Evolutionary conservation across 2,329 filamentous ascomycete species (phyloP).

Genomic region (Aureobasidium sp.): DNA sequence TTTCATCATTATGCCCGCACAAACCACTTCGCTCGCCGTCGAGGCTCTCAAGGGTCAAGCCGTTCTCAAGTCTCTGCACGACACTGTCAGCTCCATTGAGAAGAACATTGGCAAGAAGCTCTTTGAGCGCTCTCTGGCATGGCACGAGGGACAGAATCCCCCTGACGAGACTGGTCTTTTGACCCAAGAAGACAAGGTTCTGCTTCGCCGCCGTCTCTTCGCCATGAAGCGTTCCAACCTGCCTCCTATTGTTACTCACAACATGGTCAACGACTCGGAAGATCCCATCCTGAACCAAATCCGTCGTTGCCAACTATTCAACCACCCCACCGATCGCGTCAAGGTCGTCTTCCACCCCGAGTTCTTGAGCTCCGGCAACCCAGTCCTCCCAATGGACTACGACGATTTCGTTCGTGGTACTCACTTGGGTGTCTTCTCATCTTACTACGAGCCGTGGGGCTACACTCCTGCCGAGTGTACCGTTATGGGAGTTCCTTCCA

Average conservation of each 20-base stretch:
- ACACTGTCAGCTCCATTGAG: conserved; percentile 90
- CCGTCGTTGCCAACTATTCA: conserved; percentile 92
- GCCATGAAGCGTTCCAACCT: conserved; percentile 91
- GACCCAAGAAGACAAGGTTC: conserved; percentile 81
- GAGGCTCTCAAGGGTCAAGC: conserved; percentile 95
- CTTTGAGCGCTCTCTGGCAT: conserved; percentile 88
- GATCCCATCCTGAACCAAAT: conserved; percentile 96
- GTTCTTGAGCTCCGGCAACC: conserved; percentile 92
- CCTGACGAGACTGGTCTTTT: conserved; percentile 97
- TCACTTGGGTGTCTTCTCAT: conserved; percentile 90
- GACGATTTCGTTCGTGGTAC: conserved; percentile 98
- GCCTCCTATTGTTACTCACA: conserved; percentile 95
- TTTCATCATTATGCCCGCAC: conserved; percentile 97
- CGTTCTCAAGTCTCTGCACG: conserved; percentile 90
- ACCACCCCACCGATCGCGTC: conserved; percentile 87
- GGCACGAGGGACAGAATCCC: conserved; percentile 89
- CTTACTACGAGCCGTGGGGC: conserved; percentile 98
- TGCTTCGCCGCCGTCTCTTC: conserved; percentile 84
- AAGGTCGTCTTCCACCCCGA: conserved; percentile 98
- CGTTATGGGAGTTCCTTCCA: conserved; percentile 97
- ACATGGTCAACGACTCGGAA: conserved; percentile 91
- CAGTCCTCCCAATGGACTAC: conserved; percentile 90
- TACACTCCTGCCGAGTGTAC: conserved; percentile 98
- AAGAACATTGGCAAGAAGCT: conserved; percentile 86
- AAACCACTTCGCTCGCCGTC: conserved; percentile 89